Base-by-base conservation (phyloP, 2,329 filamentous ascomycete genomes). In the Thielaviopsis euricoi region DNA sequence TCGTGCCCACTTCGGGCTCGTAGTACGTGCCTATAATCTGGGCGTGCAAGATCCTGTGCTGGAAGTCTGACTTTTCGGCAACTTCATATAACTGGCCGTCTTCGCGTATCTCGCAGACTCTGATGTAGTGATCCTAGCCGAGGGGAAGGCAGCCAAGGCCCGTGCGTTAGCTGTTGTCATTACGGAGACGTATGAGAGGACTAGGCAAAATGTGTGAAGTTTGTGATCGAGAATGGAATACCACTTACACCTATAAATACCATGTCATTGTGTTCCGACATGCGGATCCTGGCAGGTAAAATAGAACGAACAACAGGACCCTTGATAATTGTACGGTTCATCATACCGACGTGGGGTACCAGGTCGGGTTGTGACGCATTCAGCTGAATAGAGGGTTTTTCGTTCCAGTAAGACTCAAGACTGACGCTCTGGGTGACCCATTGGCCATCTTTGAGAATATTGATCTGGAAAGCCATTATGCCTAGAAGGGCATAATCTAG, bases 21-120 rank as follows among this genome's bases (percentile, higher is more conserved):
- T 53, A 58, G 21, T 49, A 53, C 3, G 29, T 37, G 25, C 87
- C 88, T 64, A 97, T 79, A 15, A 90, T 82, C 59, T 80, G 80
- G 4, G 89, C 89, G 64, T 88, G 86, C 61, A 86, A 76, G 62
- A 97, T 96, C 50, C 82, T 79, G 33, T 81, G 79, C 57, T 83
- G 82, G 67, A 97, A 91, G 67, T 95, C 83, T 48, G 77, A 76
- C 69, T 90, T 94, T 61, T 80, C 79, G n/a, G 79, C 75, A n/a
- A 95, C 74, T 65, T 89, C 82, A 62, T 83, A 80, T 23, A 95
- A 76, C 64, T 86, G 83, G 1, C 83, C 83, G 66, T 86, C 80
- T 51, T 75, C 74, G 5, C 76, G 74, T 2, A 93, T 78, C 67
- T 95, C 86, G 64, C 83, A 86, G 62, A 97, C 81, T 63, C 91